Base-by-base conservation (phyloP, 2,329 filamentous ascomycete genomes). In the Colletotrichum salicis region DNA sequence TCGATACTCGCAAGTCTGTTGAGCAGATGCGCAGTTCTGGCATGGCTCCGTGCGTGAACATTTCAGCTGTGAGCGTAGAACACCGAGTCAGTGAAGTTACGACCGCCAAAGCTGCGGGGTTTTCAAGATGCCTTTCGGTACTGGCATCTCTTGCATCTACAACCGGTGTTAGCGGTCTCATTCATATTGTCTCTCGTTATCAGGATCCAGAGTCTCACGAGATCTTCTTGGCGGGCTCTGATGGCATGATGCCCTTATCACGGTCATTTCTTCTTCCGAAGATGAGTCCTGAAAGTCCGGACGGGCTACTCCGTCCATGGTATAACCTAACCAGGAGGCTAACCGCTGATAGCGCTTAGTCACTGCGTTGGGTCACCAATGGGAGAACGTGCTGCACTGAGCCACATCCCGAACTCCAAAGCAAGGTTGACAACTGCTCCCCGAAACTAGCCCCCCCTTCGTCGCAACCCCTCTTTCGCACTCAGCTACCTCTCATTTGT, bases 21-120 rank as follows among this genome's bases (percentile, higher is more conserved):
- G n/a, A 3, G 65, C 64, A 15, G 48, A 54, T 13, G 57, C 54
- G 35, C 73, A 75, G 12, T 62, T 71, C n/a, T 60, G 55, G 61
- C 74, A 75, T 11, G 73, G 74, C 48, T 69, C 72, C 13, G 52
- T 72, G 4, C 72, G 64, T 12, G 71, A 73, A 29, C 73, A 74
- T 58, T 70, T 70, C 3, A 74, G 45, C 73, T 75, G n/a, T 6
- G 27, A 41, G 37, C 37, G 13, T 15, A 15, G 13, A 41, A 41
- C 13, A 15, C 37, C 37, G 37, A 41, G 37, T 41, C 37, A 41
- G 37, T 41, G 37, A 41, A 41, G 37, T 41, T 19, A 41, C 37
- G 37, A 41, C 37, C 15, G 13, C 37, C 5, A 13, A 41, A 19
- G 37, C 6, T 41, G 37, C 37, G 37, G 15, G 37, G 37, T 13